Percentiles rank a stretch among this genome's conserved stretches.
phyloP scores from a whole-genome alignment of 805 yeast species.

The Clavispora carvajalis region DNA sequence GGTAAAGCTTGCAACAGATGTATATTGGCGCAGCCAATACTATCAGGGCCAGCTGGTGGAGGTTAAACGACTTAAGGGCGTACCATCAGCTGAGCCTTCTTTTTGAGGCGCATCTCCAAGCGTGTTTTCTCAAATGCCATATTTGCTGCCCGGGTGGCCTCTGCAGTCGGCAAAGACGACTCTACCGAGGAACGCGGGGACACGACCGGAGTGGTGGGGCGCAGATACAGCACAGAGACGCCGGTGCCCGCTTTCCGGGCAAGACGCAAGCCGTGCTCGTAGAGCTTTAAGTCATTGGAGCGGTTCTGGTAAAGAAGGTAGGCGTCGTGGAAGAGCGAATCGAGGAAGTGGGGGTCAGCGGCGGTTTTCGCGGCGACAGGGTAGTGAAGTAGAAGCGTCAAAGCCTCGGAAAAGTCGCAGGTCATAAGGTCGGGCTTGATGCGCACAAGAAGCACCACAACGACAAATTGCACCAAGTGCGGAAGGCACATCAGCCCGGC shows the following conservation, averaged over 20 bases:
- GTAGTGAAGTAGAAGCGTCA: slow-evolving; percentile 45
- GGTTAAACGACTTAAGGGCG: too few species aligned
- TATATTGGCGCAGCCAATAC: too few species aligned
- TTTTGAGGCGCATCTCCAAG: slow-evolving; percentile 44
- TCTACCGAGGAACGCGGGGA: neutral
- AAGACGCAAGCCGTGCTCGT: slow-evolving; percentile 36
- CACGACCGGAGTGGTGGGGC: neutral
- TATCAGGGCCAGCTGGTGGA: too few species aligned
- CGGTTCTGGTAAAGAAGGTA: slow-evolving; percentile 26
- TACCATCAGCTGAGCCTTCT: slow-evolving; percentile 26
- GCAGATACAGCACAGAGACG: neutral
- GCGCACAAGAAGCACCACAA: slow-evolving; percentile 40
- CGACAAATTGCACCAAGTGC: slow-evolving; percentile 36
- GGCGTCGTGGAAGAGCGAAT: slow-evolving; percentile 29
- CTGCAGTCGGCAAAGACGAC: slow-evolving; percentile 1
- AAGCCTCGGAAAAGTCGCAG: slow-evolving; percentile 49
- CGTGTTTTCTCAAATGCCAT: slow-evolving; percentile 42
- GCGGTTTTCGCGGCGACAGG: slow-evolving; percentile 28
- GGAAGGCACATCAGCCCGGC: slow-evolving; percentile 17
- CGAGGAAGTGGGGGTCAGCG: slow-evolving; percentile 16
- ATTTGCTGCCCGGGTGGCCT: slow-evolving; percentile 27
- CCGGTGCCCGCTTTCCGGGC: neutral
- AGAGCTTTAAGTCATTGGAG: slow-evolving; percentile 33
- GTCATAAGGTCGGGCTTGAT: slow-evolving; percentile 39
- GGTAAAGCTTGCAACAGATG: too few species aligned